A percentile compares a stretch with the other conserved stretches of the same genome.
These are phyloP conservation scores for Nyctanthes arbortristis DNA, from an alignment of 257 asterid species.

Conservation along the genomic window DNA sequence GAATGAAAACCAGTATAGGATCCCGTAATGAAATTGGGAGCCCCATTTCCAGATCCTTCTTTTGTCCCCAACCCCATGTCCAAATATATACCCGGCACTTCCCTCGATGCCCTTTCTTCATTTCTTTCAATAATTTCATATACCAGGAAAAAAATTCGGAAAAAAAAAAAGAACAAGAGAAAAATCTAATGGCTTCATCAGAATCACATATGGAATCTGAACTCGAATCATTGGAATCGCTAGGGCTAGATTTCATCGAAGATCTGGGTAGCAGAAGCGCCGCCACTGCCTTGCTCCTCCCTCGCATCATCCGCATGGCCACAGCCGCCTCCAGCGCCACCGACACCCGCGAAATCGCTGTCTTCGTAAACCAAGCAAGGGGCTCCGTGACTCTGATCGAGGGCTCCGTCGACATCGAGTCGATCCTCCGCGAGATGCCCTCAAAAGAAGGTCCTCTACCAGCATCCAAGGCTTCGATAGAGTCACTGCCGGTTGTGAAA, in stretches of 20 bases:
- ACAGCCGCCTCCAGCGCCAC: neutral
- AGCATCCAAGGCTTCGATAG: constrained; percentile 3
- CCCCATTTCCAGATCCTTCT: neutral
- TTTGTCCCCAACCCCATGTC: neutral
- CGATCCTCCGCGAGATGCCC: constrained; percentile 4
- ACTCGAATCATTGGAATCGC: constrained; percentile 2
- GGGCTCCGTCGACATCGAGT: constrained; percentile 3
- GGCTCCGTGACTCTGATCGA: constrained; percentile 2
- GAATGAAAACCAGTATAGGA: no score
- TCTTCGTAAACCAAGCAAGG: constrained; percentile 1
- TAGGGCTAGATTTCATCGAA: neutral
- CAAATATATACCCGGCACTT: neutral
- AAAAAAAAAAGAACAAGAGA: neutral
- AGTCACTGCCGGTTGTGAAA: constrained; percentile 7
- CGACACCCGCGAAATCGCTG: constrained; percentile 2
- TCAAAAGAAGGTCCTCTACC: constrained; percentile 1
- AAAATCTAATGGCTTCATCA: neutral
- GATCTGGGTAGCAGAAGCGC: neutral
- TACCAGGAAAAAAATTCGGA: no score
- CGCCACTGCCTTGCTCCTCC: constrained; percentile 5
- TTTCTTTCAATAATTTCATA: neutral
- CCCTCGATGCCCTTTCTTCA: neutral
- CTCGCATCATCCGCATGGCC: neutral
- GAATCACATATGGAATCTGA: neutral
- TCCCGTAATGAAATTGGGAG: neutral